Evolutionary conservation across 345 rosid genomes (phyloP), one percentile per base, ranked within the genome.

Genomic region (Aethionema arabicum): DNA sequence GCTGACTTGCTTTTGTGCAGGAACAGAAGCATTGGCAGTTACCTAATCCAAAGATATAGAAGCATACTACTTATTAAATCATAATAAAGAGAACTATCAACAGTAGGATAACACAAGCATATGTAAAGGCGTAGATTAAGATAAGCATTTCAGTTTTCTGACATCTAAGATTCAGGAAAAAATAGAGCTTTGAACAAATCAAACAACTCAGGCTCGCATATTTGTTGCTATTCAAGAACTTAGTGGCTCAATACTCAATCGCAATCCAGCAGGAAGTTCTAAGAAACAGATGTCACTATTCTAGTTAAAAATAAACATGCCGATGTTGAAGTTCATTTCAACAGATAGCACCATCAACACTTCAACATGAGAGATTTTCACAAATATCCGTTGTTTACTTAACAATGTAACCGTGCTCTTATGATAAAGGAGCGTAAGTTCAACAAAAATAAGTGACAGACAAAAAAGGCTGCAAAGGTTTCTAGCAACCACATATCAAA

Each of bases 11-110:
- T 44, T 71, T n/a, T 45, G 65, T 43, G 50, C 54, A 64, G 65
- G 31, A 64, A 30, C 70, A 57, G 59, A 57, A 56, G 21, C 74
- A 70, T n/a, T 70, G 27, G 74, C 52, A 56, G 54, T 11, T 56
- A 59, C 69, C 74, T 63, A 41, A 41, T 40, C 30, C 35, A 70
- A 56, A 15, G 12, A 54, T 31, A 54, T 11, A 46, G 10, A 69
- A 47, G 16, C 50, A 38, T 46, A 39, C 29, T 61, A 50, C 55
- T 9, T n/a, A 44, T 2, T 10, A 9, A 8, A 57, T 49, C 29
- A 66, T 6, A 43, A 49, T 43, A 49, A 36, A 11, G 27, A 30
- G 4, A 42, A 47, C 4, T 11, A 40, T 21, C 21, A 3, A 65
- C 4, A 36, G 60, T 35, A 53, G 27, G 27, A 55, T 45, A 36